Percentiles rank a stretch among this genome's conserved stretches.
These are phyloP conservation scores for Gnetum montanum DNA, from an alignment of 75 land plant species.

Conservation along the genomic window DNA sequence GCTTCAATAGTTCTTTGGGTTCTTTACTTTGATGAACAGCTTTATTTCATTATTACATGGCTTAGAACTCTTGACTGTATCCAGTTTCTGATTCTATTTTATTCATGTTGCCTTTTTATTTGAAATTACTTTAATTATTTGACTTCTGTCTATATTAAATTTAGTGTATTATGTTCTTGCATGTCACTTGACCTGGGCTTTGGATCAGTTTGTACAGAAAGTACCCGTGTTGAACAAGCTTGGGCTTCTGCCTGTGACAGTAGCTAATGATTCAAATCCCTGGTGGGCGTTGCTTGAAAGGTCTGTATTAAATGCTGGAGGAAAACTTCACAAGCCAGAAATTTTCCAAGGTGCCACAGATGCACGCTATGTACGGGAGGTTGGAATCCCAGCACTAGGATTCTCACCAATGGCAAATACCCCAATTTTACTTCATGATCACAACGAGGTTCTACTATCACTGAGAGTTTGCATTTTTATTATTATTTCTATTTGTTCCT, in stretches of 20 bases:
- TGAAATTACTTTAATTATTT: too few species aligned
- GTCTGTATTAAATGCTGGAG: constrained; percentile 55
- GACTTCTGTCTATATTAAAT: too few species aligned
- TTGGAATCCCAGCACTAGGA: constrained; percentile 74
- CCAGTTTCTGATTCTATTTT: too few species aligned
- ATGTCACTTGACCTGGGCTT: too few species aligned
- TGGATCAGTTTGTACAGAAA: constrained; percentile 36
- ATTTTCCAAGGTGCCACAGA: constrained; percentile 81
- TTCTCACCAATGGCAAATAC: constrained; percentile 93
- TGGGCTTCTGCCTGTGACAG: constrained; percentile 53
- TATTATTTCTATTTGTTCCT: too few species aligned
- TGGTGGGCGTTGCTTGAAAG: constrained; percentile 76
- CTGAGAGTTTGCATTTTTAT: background rate
- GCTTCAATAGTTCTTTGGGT: too few species aligned
- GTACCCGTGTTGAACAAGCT: constrained; percentile 45
- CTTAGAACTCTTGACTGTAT: too few species aligned
- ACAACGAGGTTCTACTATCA: constrained; percentile 63
- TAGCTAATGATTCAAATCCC: constrained; percentile 65
- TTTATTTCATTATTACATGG: too few species aligned
- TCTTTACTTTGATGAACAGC: too few species aligned
- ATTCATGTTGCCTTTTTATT: too few species aligned
- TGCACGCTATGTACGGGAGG: constrained; percentile 62
- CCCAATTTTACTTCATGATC: constrained; percentile 81
- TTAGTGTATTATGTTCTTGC: too few species aligned
- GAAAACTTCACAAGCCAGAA: constrained; percentile 77